phyloP scores from a whole-genome alignment of 2,329 filamentous ascomycete species.

The Coniella lustricola region DNA sequence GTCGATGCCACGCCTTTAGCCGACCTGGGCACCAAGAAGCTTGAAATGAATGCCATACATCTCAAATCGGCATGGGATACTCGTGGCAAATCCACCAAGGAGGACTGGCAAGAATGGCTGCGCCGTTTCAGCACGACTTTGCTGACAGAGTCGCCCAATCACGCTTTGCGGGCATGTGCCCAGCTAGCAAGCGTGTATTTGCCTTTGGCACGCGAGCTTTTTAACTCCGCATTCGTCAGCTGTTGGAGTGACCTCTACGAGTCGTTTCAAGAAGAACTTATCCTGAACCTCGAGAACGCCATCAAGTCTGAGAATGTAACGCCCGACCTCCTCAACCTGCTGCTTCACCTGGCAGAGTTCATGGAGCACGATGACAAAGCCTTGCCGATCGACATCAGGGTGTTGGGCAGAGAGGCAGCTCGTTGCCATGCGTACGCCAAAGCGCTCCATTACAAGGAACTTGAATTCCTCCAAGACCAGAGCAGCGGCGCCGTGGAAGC shows the following conservation, averaged over 20 bases:
- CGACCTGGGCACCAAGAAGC: constrained; percentile 84
- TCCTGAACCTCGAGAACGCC: constrained; percentile 90
- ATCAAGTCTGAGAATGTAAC: constrained; percentile 94
- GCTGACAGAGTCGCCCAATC: constrained; percentile 90
- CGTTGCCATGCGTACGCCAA: constrained; percentile 98
- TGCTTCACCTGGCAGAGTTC: constrained; percentile 95
- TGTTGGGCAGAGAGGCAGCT: constrained; percentile 87
- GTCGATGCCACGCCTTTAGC: constrained; percentile 74
- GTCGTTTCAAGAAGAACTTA: constrained; percentile 92
- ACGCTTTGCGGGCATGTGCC: constrained; percentile 87
- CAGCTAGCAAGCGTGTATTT: constrained; percentile 86
- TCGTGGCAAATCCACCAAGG: constrained; percentile 89
- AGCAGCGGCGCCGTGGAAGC: constrained; percentile 94
- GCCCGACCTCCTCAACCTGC: constrained; percentile 85
- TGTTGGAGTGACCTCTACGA: constrained; percentile 99
- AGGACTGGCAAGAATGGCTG: constrained; percentile 99
- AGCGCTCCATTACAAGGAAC: constrained; percentile 95
- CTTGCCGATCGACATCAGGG: constrained; percentile 91
- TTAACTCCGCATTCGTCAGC: constrained; percentile 98
- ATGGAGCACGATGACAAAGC: constrained; percentile 99
- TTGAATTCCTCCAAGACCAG: constrained; percentile 97
- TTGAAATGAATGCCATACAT: constrained; percentile 96
- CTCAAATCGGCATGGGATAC: constrained; percentile 97
- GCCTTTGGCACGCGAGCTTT: constrained; percentile 84
- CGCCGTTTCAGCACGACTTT: constrained; percentile 92